Evolutionary conservation across 805 yeast species (phyloP).

Genomic region (Pichia paraexigua): DNA sequence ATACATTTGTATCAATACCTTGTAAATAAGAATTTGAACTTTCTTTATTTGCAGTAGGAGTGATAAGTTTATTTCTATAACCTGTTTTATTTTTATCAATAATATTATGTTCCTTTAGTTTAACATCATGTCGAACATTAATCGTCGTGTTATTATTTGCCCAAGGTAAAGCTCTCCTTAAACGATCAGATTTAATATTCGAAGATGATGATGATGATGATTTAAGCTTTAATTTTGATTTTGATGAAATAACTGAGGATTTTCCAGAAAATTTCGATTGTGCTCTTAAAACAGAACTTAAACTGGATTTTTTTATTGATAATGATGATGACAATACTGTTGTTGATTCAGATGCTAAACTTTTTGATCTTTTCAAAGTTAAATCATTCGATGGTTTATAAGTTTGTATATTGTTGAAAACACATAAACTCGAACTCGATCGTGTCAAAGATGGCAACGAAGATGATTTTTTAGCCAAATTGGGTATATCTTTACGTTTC

Average conservation of each 20-base stretch:
- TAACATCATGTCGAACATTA: not conserved
- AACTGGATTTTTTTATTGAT: not conserved
- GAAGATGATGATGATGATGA: not conserved
- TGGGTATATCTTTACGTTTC: not conserved
- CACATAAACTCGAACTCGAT: slow-evolving; percentile 1
- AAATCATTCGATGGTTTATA: not conserved
- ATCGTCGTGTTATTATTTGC: not conserved
- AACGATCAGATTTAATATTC: not conserved
- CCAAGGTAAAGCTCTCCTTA: slow-evolving; percentile 5
- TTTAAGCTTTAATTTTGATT: slow-evolving; percentile 1
- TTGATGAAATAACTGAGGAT: slow-evolving; percentile 6
- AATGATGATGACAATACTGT: not conserved
- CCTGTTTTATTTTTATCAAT: not conserved
- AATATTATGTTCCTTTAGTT: not conserved
- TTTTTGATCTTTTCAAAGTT: not conserved
- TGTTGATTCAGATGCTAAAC: not conserved
- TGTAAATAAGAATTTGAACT: not conserved
- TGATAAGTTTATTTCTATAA: not conserved
- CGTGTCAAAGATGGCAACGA: not conserved
- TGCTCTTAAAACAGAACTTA: slow-evolving; percentile 4
- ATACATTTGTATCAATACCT: slow-evolving; percentile 1
- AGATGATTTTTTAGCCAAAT: not conserved
- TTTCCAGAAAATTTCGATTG: slow-evolving; percentile 8
- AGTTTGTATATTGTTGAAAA: not conserved
- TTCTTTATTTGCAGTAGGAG: not conserved